phyloP scores from a whole-genome alignment of 768 basidiomycete genomes.

The Rhizopogon salebrosus region DNA sequence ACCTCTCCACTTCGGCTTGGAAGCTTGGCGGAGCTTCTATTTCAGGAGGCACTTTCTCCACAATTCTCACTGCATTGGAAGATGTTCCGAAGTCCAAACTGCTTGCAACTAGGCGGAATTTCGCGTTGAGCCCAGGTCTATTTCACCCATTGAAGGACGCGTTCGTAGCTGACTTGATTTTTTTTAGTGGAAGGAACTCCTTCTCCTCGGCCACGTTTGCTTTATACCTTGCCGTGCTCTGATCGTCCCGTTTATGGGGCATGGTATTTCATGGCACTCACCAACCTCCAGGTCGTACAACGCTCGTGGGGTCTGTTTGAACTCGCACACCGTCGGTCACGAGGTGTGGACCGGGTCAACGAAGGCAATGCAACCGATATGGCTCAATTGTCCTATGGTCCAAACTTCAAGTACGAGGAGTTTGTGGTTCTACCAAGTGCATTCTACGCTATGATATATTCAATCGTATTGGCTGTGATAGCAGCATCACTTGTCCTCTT shows the following conservation, averaged over 20 bases:
- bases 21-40: conserved; percentile 22
- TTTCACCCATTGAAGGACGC: background rate
- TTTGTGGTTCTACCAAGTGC: conserved; percentile 41
- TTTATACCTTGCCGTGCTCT: conserved; percentile 34
- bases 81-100: conserved; percentile 27
- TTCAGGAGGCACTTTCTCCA: conserved; percentile 35
- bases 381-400: conserved; percentile 47
- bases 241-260: conserved; percentile 31
- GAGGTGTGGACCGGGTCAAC: conserved; percentile 8
- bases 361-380: conserved; percentile 14
- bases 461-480: conserved; percentile 25
- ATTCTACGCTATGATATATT: conserved; percentile 35
- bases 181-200: conserved; percentile 27
- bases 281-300: conserved; percentile 47
- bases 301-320: conserved; percentile 52
- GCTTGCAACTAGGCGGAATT: conserved; percentile 27
- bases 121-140: conserved; percentile 41
- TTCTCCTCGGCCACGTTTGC: conserved; percentile 21
- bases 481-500: conserved; percentile 26
- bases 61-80: conserved; percentile 28
- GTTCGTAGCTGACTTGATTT: conserved; percentile 3
- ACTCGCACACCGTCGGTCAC: conserved; percentile 18
- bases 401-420: conserved; percentile 74
- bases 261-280: conserved; percentile 38
- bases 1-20: conserved; percentile 51